Percentiles rank a stretch among this genome's conserved stretches.
Conservation (phyloP, 768 basidiomycete genomes). For the Xerocomellus chrysenteron region DNA sequence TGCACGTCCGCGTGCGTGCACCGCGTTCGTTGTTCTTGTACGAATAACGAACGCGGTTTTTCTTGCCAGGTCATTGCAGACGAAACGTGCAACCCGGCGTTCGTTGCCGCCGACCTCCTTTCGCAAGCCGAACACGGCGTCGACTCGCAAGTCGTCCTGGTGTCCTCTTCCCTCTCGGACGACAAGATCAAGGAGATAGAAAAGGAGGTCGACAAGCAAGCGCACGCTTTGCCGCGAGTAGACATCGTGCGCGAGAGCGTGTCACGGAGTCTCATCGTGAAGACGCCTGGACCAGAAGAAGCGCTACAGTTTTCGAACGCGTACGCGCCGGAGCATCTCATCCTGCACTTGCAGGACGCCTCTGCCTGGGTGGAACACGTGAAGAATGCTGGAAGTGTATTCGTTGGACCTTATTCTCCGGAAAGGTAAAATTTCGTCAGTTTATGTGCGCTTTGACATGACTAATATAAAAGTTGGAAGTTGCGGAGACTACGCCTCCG, state of each 20-base stretch:
- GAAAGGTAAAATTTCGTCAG: conserved; percentile 67
- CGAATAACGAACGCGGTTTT: conserved; percentile 32
- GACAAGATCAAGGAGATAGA: conserved; percentile 74
- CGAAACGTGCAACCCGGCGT: conserved; percentile 77
- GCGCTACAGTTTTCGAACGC: conserved; percentile 92
- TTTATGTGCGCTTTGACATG: neutral
- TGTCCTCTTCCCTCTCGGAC: conserved; percentile 68
- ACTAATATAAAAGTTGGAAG: conserved; percentile 40
- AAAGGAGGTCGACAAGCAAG: conserved; percentile 82
- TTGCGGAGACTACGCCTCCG: conserved; percentile 98
- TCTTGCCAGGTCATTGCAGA: conserved; percentile 85
- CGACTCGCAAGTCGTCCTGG: conserved; percentile 96
- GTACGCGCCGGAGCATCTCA: conserved; percentile 97
- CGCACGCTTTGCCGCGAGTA: conserved; percentile 80
- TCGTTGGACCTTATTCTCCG: conserved; percentile 92
- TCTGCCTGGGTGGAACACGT: conserved; percentile 60
- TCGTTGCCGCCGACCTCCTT: conserved; percentile 94
- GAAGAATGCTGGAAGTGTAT: conserved; percentile 94
- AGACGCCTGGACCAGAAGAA: conserved; percentile 61
- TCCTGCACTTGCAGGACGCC: conserved; percentile 82
- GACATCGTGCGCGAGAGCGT: conserved; percentile 90
- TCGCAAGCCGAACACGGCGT: conserved; percentile 98
- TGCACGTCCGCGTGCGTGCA: conserved; percentile 55
- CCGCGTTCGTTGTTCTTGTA: conserved; percentile 41
- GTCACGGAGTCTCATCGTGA: conserved; percentile 87